Evolutionary conservation across 2,329 filamentous ascomycete species (phyloP), one percentile per base, ranked within the genome.

Genomic region (Nemania sp.): DNA sequence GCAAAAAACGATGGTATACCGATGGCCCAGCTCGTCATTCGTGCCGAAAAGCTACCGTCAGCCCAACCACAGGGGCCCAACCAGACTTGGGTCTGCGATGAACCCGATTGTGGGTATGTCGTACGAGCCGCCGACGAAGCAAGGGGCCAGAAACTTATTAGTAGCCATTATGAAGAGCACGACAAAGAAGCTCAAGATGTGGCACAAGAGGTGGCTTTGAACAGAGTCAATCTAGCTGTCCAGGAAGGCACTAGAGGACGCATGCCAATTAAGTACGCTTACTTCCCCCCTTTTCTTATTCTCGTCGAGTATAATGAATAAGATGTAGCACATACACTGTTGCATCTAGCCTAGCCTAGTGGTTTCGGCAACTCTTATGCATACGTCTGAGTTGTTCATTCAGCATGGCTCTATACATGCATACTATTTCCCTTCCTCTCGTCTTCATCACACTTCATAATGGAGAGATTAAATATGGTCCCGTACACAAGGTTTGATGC

Each of bases 21-120:
- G 37, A 35, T 68, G 59, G 48, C 69, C 47, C 40, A 60, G 47
- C 25, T 86, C 15, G 76, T 82, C 12, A 75, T 85, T 10, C 77
- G 78, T 25, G 77, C 81, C 5, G 81, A 85, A 56, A 79, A 74
- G 49, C 67, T 84, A 11, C 83, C 82, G 0, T 79, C 81, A 3
- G 75, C 77, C 7, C 74, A 72, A 2, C 79, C 84, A 0, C 77
- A 80, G 35, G 87, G 84, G 0, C 83, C 85, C 0, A 80, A 86
- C 60, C 83, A 87, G 54, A 86, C 85, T 0, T 92, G 89, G 88
- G 78, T 77, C 1, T 92, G 89, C 68, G 81, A 82, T 4, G 80
- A 88, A 62, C 83, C 86, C 11, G 86, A 82, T 21, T 92, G 89
- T 68, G 76, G 76, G 39, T 87, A 87, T 66, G 80, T 87, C 42